Base-by-base conservation (phyloP, 306 rosid genomes). In the Inga oerstediana region DNA sequence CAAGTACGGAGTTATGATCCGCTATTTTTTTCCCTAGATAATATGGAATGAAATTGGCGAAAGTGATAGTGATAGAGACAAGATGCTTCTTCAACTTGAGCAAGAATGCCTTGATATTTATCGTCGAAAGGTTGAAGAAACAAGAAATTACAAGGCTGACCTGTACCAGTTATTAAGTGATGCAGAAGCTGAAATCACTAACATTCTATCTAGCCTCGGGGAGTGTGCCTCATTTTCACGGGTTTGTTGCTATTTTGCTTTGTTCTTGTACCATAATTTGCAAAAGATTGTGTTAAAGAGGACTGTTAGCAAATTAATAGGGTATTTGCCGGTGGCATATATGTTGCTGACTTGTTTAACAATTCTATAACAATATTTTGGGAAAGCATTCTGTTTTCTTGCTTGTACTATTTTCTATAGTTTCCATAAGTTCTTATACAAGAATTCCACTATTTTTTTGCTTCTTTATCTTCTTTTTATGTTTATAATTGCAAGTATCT, bases 11-110 rank as follows among this genome's bases (percentile, higher is more conserved):
- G 62, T 80, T 32, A 49, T 78, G 61, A 64, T 82, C 43, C 34
- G 1, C n/a, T 39, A 11, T 56, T 3, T 59, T 51, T 49, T 58
- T 71, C 41, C 35, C 2, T 64, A 95, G 98, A 82, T 85, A 34
- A 85, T 95, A 87, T 95, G 99, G 99, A 94, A 93, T 87, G 97
- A 95, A 91, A 92, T 95, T 86, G 98, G 99, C 75, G 99, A 95
- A 81, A 84, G 86, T 82, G 92, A 95, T 22, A 77, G 75, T 4
- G 92, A 93, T 76, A 90, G 97, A 80, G 98, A 95, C 84, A 85
- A 79, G 84, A 91, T 86, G 97, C 98, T 95, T 75, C 91, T 93
- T 56, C 94, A 95, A 86, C 92, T 95, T 22, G 97, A 95, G 92
- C 94, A 93, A 83, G 98, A 93, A 61, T 95, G 99, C 84, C 98